Base-by-base conservation (phyloP, 139 green algal species). In the Eudorina sp. region DNA sequence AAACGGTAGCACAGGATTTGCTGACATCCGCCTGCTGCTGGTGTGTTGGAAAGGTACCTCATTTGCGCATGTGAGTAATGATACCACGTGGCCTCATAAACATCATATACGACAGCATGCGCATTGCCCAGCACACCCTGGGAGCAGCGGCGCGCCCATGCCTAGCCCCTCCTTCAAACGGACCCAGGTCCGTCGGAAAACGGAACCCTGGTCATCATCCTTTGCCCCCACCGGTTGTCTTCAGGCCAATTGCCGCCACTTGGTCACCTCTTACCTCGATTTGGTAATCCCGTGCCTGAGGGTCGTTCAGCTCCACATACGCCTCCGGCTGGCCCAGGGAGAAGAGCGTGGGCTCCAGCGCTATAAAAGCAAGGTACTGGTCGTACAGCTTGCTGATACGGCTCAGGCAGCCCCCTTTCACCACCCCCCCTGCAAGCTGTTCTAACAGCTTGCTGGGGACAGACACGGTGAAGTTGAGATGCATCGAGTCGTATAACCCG, bases 241-340 rank as follows among this genome's bases (percentile, higher is more conserved):
- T 69, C 21, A 27, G 18, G 6, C 58, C 51, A 60, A 68, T 38
- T 29, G 29, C 3, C 60, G 29, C 14, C 60, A 9, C 27, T 8
- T 3, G 25, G 31, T 34, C 34, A 25, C 14, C 19, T 11, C 86
- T 11, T 43, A 94, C 94, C 93, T 99, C 96, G 31, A 99, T 98
- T 81, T 98, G 94, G 11, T 88, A 90, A 83, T 99, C 98, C 43
- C 92, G 86, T 1, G 95, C 96, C 21, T 89, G 81, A 0, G 98
- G 98, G 90, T 99, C 96, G 90, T 99, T 99, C 23, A 99, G 93
- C 60, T 96, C 82, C 40, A 98, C 85, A 82, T 99, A 99, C 31
- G 88, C 91, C 51, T 95, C 82, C 14, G 95, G 95, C 68, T 98
- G 89, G 3, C 89, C 94, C n/a, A 99, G 91, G 0, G 95, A 97